A percentile compares a stretch with the other conserved stretches of the same genome.
Conservation (phyloP, 1,284 basidiomycete species). For the Sanghuangporus baumii region DNA sequence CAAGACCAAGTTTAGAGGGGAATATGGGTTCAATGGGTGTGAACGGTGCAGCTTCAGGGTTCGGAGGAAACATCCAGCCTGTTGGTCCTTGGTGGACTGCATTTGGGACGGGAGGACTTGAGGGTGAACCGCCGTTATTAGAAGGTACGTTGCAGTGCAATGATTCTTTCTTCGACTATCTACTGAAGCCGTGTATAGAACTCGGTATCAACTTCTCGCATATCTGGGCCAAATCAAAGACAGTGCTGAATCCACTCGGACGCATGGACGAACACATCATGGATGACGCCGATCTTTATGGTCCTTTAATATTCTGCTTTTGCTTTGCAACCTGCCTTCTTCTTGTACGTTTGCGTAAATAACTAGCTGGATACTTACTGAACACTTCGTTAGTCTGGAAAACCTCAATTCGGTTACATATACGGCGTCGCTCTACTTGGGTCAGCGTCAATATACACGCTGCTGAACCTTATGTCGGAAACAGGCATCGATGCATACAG, state of each 20-base stretch:
- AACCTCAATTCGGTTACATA: slow-evolving; percentile 98
- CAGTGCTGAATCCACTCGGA: slow-evolving; percentile 91
- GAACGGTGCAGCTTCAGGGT: slow-evolving; percentile 39
- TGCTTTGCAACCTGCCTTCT: slow-evolving; percentile 91
- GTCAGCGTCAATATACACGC: slow-evolving; percentile 88
- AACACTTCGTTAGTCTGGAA: slow-evolving; percentile 69
- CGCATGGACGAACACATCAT: slow-evolving; percentile 92
- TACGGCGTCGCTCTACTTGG: slow-evolving; percentile 97
- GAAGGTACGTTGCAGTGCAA: slow-evolving; percentile 58
- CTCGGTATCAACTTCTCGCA: slow-evolving; percentile 97
- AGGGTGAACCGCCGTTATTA: slow-evolving; percentile 88
- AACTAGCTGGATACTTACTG: background rate
- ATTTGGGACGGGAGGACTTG: slow-evolving; percentile 92
- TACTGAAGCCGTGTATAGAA: slow-evolving; percentile 46
- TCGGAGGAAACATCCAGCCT: slow-evolving; percentile 67
- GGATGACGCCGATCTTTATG: slow-evolving; percentile 98
- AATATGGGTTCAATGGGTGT: slow-evolving; percentile 40
- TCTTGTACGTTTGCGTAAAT: slow-evolving; percentile 55
- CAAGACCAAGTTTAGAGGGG: slow-evolving; percentile 69
- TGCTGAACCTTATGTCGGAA: slow-evolving; percentile 97
- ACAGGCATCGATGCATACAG: slow-evolving; percentile 95
- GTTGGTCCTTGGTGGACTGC: slow-evolving; percentile 88
- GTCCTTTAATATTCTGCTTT: slow-evolving; percentile 91
- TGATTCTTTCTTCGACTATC: background rate
- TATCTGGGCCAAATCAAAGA: slow-evolving; percentile 90